Percentiles rank a stretch among this genome's conserved stretches.
These are phyloP conservation scores for Paraconiothyrium sp. DNA, from an alignment of 2,329 filamentous ascomycete genomes.

Conservation along the genomic window DNA sequence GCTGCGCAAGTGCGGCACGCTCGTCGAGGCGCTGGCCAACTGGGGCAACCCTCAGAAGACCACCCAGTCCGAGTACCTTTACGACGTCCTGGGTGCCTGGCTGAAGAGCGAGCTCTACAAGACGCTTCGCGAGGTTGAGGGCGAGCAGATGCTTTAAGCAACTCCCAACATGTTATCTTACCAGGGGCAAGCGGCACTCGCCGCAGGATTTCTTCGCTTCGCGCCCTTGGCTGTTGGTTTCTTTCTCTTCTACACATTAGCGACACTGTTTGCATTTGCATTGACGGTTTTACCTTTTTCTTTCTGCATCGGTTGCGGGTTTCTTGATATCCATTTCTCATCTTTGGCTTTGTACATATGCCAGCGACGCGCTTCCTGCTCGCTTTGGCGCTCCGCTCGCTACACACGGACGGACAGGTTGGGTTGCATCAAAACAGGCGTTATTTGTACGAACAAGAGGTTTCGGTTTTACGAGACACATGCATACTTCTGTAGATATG, in stretches of 20 bases:
- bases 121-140: slow-evolving; percentile 37
- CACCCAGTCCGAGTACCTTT: slow-evolving; percentile 41
- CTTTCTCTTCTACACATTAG: background rate
- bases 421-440: slow-evolving; percentile 14
- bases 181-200: background rate
- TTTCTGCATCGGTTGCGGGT: slow-evolving; percentile 7
- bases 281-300: slow-evolving; percentile 2
- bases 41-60: slow-evolving; percentile 33
- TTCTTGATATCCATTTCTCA: slow-evolving; percentile 14
- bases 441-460: slow-evolving; percentile 5
- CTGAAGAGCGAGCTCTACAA: slow-evolving; percentile 43
- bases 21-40: slow-evolving; percentile 42
- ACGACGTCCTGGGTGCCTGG: slow-evolving; percentile 44
- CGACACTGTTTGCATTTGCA: slow-evolving; percentile 15
- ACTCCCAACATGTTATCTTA: background rate
- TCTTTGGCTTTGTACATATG: slow-evolving; percentile 6
- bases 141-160: slow-evolving; percentile 20
- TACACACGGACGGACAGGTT: slow-evolving; percentile 7
- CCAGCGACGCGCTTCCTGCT: slow-evolving; percentile 13
- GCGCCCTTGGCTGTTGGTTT: slow-evolving; percentile 6
- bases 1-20: slow-evolving; percentile 38
- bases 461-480: background rate
- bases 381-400: slow-evolving; percentile 15
- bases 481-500: slow-evolving; percentile 13
- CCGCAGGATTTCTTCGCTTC: background rate